Base-by-base conservation (phyloP, 2,329 filamentous ascomycete species). In the Alternaria sp. region DNA sequence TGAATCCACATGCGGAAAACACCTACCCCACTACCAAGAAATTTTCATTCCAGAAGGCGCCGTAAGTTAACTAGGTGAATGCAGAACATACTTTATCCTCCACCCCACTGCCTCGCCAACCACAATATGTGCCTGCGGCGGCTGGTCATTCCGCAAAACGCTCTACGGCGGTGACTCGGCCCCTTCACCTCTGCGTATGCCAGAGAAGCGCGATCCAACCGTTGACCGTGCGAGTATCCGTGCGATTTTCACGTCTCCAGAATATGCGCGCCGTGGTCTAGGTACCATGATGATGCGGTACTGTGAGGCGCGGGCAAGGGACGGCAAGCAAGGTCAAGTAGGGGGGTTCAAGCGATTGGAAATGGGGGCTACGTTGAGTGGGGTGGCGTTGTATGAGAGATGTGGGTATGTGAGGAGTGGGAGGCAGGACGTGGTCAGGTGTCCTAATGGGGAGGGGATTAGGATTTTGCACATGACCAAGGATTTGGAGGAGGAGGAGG, bases 261-360 rank as follows among this genome's bases (percentile, higher is more conserved):
- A 56, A 6, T 74, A 59, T 51, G 70, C 71, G 36, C 65, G 73
- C 2, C 63, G 61, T 4, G 73, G 73, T 0, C 63, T 77, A 6
- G 74, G 74, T 0, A 77, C 73, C 2, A 77, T 76, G 74, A 69
- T 77, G 72, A 76, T 77, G 74, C 62, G 74, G 63, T 69, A 72
- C 57, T 77, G 74, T 49, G 74, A 77, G 53, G 66, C 55, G 48
- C 60, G 59, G 5, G 74, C 74, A 3, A 37, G 54, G 2, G 68
- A 66, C 11, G 72, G 67, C 0, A 61, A 60, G n/a, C 33, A 23
- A 2, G 44, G 17, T 8, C 54, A 63, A 41, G 59, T 60, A 10
- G 58, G 52, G 0, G 74, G 74, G 4, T 77, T 75, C 42, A 42
- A 26, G 31, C 65, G 69, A 31, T 41, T 76, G 48, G 74, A 77